A percentile compares a stretch with the other conserved stretches of the same genome.
phyloP scores from a whole-genome alignment of 2,329 filamentous ascomycete genomes.

The Colletotrichum graminicola region DNA sequence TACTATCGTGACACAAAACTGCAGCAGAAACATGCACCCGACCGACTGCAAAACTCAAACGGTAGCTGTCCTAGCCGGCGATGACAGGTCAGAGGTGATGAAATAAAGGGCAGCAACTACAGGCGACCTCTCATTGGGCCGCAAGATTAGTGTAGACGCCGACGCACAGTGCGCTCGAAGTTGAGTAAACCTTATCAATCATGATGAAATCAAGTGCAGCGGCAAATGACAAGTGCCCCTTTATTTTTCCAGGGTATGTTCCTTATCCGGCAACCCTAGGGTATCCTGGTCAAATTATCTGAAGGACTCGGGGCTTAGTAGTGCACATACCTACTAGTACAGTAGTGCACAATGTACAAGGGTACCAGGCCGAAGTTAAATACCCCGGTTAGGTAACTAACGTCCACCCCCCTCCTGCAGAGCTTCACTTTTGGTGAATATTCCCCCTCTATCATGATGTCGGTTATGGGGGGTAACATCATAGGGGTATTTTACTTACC shows the following conservation, averaged over 20 bases:
- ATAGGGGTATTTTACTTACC: no score
- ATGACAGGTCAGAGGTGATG: neutral
- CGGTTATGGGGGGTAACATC: no score
- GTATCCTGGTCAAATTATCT: slow-evolving; percentile 8
- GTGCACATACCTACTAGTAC: no score
- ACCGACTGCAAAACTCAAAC: neutral
- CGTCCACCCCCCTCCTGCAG: no score
- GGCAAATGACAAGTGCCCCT: slow-evolving; percentile 15
- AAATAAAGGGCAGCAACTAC: neutral
- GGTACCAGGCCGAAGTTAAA: no score
- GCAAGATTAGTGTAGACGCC: neutral
- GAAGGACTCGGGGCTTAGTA: slow-evolving; percentile 11
- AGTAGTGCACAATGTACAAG: no score
- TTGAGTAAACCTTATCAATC: slow-evolving; percentile 32
- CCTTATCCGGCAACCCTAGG: slow-evolving; percentile 20
- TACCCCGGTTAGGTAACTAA: no score
- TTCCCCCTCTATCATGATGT: no score
- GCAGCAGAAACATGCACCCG: slow-evolving; percentile 5
- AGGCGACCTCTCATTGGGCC: slow-evolving; percentile 14
- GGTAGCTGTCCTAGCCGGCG: neutral
- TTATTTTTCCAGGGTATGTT: slow-evolving; percentile 22
- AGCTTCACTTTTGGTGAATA: no score
- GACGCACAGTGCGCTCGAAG: neutral
- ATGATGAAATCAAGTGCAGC: neutral
- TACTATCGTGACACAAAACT: neutral